Conservation (phyloP, 441 rosid species). For the Populus hybrid region DNA sequence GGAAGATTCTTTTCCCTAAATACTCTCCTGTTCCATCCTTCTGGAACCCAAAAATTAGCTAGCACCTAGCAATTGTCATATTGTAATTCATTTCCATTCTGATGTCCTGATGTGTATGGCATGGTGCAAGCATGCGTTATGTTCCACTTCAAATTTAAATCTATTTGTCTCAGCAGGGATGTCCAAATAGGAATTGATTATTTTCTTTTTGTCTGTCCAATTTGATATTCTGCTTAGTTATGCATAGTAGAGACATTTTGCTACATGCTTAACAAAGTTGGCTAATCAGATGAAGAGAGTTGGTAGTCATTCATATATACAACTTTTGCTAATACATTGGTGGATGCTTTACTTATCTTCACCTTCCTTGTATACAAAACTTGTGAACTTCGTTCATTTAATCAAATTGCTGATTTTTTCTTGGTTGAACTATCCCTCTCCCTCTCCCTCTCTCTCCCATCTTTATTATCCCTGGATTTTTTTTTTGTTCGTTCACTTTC, state of each 20-base stretch:
- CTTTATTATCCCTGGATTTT: background rate
- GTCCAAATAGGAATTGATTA: background rate
- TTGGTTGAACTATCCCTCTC: background rate
- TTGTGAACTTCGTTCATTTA: background rate
- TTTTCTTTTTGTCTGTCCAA: background rate
- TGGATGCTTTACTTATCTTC: background rate
- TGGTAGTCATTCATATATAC: background rate
- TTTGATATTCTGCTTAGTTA: background rate
- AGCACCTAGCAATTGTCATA: background rate
- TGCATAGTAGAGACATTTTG: background rate
- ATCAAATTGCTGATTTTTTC: background rate
- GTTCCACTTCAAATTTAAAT: background rate
- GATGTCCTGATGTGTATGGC: background rate
- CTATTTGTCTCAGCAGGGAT: background rate
- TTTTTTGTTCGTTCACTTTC: background rate
- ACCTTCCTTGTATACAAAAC: background rate
- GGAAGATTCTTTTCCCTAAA: background rate
- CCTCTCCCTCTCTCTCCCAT: background rate
- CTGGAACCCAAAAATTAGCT: background rate
- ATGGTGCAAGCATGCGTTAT: background rate
- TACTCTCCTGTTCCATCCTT: background rate
- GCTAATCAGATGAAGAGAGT: background rate
- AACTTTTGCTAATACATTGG: background rate
- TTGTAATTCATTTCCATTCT: background rate
- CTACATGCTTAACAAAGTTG: background rate